Evolutionary conservation across 495 filamentous ascomycete species (phyloP), one percentile per base, ranked within the genome.

Genomic region (Haplographium delicatum): DNA sequence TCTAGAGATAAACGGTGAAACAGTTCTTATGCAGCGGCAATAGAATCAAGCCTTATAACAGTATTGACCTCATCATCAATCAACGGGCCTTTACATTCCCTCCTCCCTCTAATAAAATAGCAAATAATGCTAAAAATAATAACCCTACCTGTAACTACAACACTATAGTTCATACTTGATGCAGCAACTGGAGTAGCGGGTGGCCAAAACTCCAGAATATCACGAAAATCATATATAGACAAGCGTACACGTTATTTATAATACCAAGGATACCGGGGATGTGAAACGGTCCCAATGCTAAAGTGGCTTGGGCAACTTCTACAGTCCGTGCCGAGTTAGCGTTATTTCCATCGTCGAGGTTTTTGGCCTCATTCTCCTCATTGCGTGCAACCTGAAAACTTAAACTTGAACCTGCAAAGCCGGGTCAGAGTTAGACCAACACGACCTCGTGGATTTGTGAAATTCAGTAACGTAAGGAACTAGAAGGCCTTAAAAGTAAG

Each of bases 151-250:
- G 69, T 65, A 23, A 76, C 68, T 5, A 73, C 59, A 1, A 72
- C 66, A 22, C 65, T 66, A 54, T 73, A 83, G 52, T 82, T 81
- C 65, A 82, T 77, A n/a, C 63, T 76, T 4, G 63, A 35, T 10
- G 62, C 60, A 2, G 61, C 62, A 11, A 75, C 64, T 0, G 65
- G 64, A 5, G 59, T 62, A 1, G 55, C 55, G 0, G 59, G 62
- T 1, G 73, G 74, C 71, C 69, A 40, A 1, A 52, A 23, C 44
- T 50, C 51, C 56, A 58, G 31, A 58, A 51, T 2, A 53, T 53
- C 8, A 54, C 51, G 18, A 58, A 50, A 6, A 58, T 45, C 61
- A 70, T 65, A 48, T 74, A 79, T n/a, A 69, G 35, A 23, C 74
- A 60, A 2, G 74, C 72, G 20, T 71, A 68, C 2, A 56, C 50